Percentiles rank a stretch among this genome's conserved stretches.
These are phyloP conservation scores for Aspergillus sp. DNA, from an alignment of 2,329 filamentous ascomycete genomes.

Conservation along the genomic window DNA sequence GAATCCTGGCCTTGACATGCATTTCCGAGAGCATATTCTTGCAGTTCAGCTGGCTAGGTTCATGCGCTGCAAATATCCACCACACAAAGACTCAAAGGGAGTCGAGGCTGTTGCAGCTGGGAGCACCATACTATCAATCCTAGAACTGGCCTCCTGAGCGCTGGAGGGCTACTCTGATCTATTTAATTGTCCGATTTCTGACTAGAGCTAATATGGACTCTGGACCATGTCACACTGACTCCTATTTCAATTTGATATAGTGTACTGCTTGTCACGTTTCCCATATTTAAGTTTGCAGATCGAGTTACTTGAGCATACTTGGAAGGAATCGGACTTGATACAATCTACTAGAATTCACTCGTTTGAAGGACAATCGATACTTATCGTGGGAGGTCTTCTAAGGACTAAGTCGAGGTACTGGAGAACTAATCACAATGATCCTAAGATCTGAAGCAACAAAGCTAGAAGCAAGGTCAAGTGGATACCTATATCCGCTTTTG, in stretches of 20 bases:
- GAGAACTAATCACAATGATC: too few species aligned
- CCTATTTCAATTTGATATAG: background rate
- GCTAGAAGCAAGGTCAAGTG: too few species aligned
- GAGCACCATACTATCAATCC: conserved; percentile 24
- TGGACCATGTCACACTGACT: background rate
- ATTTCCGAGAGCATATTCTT: conserved; percentile 18
- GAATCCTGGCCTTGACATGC: conserved; percentile 13
- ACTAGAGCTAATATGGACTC: background rate
- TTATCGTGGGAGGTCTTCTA: too few species aligned
- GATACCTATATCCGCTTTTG: too few species aligned
- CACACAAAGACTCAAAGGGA: conserved; percentile 13
- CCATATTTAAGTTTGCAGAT: background rate
- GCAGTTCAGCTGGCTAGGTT: conserved; percentile 15
- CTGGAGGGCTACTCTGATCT: background rate
- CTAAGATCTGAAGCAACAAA: too few species aligned
- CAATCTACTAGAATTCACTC: too few species aligned
- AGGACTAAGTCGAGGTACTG: too few species aligned
- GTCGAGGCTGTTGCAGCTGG: conserved; percentile 22
- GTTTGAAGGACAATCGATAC: too few species aligned
- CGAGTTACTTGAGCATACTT: background rate
- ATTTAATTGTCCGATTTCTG: background rate
- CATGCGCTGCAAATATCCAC: conserved; percentile 12
- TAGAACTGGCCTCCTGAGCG: background rate
- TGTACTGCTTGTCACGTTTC: background rate
- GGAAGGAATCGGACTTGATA: too few species aligned